phyloP scores from a whole-genome alignment of 495 filamentous ascomycete genomes.

The Rhypophila decipiens region DNA sequence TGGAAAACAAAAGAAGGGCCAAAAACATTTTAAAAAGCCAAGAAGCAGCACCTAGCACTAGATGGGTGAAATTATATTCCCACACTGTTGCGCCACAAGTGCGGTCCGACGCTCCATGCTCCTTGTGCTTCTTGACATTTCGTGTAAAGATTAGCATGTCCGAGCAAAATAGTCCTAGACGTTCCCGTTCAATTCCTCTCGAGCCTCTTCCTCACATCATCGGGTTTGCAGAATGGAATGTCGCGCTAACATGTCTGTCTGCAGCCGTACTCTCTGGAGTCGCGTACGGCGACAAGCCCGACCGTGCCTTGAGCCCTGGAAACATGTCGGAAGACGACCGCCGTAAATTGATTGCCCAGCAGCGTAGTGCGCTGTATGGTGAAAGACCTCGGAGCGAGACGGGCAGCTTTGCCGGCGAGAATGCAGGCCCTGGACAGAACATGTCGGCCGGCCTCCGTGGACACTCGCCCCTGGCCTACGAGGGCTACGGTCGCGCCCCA shows the following conservation, averaged over 20 bases:
- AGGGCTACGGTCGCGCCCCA: slow-evolving; percentile 38
- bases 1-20: slow-evolving; percentile 40
- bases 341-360: slow-evolving; percentile 90
- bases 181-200: slow-evolving; percentile 2
- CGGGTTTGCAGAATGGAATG: slow-evolving; percentile 24
- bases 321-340: slow-evolving; percentile 90
- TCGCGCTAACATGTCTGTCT: slow-evolving; percentile 35
- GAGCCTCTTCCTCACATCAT: neutral
- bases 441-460: slow-evolving; percentile 48
- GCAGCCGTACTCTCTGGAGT: slow-evolving; percentile 77
- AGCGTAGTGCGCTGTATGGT: slow-evolving; percentile 88
- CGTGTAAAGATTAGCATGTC: slow-evolving; percentile 18
- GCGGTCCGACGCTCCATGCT: slow-evolving; percentile 34
- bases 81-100: slow-evolving; percentile 33
- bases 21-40: slow-evolving; percentile 25
- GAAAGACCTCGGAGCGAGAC: slow-evolving; percentile 58
- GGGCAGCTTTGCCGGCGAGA: slow-evolving; percentile 58
- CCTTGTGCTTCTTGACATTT: slow-evolving; percentile 28
- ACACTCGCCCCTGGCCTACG: slow-evolving; percentile 46
- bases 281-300: slow-evolving; percentile 57
- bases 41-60: slow-evolving; percentile 23
- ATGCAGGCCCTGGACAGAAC: slow-evolving; percentile 40
- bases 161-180: neutral
- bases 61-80: slow-evolving; percentile 12
- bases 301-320: slow-evolving; percentile 86